These are phyloP conservation scores for Aspergillus sp. DNA, from an alignment of 2,329 filamentous ascomycete genomes.

Conservation along the genomic window DNA sequence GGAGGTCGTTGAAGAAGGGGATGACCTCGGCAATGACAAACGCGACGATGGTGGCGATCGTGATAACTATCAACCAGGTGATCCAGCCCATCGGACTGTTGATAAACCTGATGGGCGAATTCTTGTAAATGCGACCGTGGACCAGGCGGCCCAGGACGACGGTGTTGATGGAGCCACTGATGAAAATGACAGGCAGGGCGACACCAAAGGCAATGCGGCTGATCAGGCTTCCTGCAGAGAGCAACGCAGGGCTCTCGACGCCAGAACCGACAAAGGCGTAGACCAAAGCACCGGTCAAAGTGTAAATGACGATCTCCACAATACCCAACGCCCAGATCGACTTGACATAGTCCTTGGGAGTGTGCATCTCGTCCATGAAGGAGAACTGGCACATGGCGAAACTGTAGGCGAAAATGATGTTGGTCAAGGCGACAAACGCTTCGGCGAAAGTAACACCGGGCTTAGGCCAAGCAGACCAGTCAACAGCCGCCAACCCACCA, in stretches of 20 bases:
- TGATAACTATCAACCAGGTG: conserved; percentile 25
- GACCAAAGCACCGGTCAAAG: conserved; percentile 18
- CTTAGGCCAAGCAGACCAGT: conserved; percentile 25
- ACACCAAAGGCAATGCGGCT: conserved; percentile 28
- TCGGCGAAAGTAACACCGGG: conserved; percentile 25
- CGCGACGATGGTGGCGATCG: conserved; percentile 63
- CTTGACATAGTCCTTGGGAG: conserved; percentile 18
- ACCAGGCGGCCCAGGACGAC: conserved; percentile 28
- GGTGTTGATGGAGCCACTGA: conserved; percentile 31
- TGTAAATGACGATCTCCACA: conserved; percentile 18
- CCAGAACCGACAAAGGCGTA: conserved; percentile 29
- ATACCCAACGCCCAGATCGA: conserved; percentile 18
- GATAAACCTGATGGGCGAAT: conserved; percentile 29
- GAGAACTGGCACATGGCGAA: conserved; percentile 32
- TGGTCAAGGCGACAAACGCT: conserved; percentile 28
- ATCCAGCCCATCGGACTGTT: conserved; percentile 30
- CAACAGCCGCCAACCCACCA: conserved; percentile 18
- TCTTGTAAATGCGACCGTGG: conserved; percentile 28
- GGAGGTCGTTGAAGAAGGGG: conserved; percentile 70
- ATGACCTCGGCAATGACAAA: conserved; percentile 82
- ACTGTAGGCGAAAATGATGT: conserved; percentile 37
- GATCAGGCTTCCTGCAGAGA: conserved; percentile 20
- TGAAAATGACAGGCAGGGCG: conserved; percentile 31
- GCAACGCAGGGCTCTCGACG: conserved; percentile 27
- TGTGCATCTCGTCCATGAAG: conserved; percentile 23